These are phyloP conservation scores for Paratinospora sagittata DNA, from an alignment of 164 flowering plant genomes.

Conservation along the genomic window DNA sequence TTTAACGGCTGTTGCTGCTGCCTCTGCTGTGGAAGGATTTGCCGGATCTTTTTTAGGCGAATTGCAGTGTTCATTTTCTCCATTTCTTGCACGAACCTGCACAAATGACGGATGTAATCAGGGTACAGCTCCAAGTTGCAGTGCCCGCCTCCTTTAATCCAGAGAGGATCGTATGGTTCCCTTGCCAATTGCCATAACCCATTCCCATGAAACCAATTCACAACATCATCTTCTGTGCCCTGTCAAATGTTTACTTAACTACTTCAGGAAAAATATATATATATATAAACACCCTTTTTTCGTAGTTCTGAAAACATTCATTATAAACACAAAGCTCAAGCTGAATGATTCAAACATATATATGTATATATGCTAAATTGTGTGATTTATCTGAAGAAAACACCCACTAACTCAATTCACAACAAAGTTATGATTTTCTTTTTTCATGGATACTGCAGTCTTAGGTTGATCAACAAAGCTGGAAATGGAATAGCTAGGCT, in stretches of 20 bases:
- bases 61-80: constrained; percentile 57
- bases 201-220: constrained; percentile 79
- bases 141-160: constrained; percentile 98
- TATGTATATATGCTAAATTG: too few species aligned
- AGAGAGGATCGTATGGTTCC: constrained; percentile 85
- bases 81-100: constrained; percentile 69
- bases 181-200: constrained; percentile 75
- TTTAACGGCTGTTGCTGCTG: too few species aligned
- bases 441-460: too few species aligned
- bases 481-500: too few species aligned
- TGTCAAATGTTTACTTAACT: constrained; percentile 23
- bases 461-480: too few species aligned
- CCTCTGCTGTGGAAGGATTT: constrained; percentile 30
- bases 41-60: constrained; percentile 63
- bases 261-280: background rate
- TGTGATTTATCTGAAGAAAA: too few species aligned
- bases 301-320: background rate
- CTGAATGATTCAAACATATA: too few species aligned
- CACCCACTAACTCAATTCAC: too few species aligned
- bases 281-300: too few species aligned
- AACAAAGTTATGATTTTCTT: too few species aligned
- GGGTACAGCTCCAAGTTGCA: constrained; percentile 95
- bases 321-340: too few species aligned
- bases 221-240: constrained; percentile 98
- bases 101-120: constrained; percentile 82